These are phyloP conservation scores for Neurospora sp. DNA, from an alignment of 495 filamentous ascomycete genomes.

Conservation along the genomic window DNA sequence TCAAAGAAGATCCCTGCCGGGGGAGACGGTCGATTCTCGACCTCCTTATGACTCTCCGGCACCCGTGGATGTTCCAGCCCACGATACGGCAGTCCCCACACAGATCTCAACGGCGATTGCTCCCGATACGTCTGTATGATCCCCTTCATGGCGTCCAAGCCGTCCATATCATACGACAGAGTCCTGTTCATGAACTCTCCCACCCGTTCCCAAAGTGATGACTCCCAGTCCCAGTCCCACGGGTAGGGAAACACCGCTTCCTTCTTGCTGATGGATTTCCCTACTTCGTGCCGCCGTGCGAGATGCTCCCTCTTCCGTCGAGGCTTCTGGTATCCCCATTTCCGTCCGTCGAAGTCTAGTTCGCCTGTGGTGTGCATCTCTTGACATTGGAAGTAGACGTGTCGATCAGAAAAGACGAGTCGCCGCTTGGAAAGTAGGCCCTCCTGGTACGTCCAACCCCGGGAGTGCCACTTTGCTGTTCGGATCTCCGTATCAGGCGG, in stretches of 20 bases:
- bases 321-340: not conserved
- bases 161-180: not conserved
- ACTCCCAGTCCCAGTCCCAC: not conserved
- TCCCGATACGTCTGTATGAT: not conserved
- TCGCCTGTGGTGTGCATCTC: conserved; percentile 1
- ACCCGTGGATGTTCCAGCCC: not conserved
- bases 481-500: conserved; percentile 3
- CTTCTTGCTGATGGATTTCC: not conserved
- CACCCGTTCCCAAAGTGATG: not conserved
- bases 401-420: conserved; percentile 13
- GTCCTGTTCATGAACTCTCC: not conserved
- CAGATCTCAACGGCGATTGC: not conserved
- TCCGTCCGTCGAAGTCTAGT: not conserved
- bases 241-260: not conserved
- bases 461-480: conserved; percentile 18
- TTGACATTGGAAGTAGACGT: conserved; percentile 29
- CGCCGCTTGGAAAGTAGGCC: conserved; percentile 19
- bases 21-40: not conserved
- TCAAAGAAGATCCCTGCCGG: not conserved
- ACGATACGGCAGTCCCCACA: not conserved
- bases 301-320: not conserved
- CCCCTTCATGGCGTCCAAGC: not conserved
- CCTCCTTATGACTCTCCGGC: not conserved
- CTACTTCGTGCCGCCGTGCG: not conserved
- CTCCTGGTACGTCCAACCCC: conserved; percentile 38